Evolutionary conservation across 2,329 filamentous ascomycete species (phyloP), one percentile per base, ranked within the genome.

Genomic region (Colletotrichum liaoningense): DNA sequence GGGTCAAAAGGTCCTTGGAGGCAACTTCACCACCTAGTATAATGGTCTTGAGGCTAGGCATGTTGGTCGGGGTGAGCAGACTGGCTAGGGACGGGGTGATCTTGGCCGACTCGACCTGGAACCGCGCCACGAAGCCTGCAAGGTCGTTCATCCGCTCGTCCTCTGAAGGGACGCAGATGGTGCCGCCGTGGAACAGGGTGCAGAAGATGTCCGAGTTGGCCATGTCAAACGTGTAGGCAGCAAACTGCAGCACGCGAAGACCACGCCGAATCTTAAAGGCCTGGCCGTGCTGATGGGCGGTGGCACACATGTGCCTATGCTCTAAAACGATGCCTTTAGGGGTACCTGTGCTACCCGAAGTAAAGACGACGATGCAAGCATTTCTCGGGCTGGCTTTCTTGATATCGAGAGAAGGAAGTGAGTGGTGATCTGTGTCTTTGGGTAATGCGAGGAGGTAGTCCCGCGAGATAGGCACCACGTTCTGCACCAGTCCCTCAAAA

Each of bases 281-380:
- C 56, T 64, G 55, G 9, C 58, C 57, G 19, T 67, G 33, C n/a
- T 62, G 56, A 19, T 24, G 46, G 42, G 38, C n/a, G 38, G 42
- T 66, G 24, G 63, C 65, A 24, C 35, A 49, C 14, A 75, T 46
- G 22, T 60, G 46, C 4, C 73, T 33, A 19, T 77, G 76, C 24
- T 75, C 66, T 24, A 77, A 62, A 4, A 77, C 42, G 8, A 76
- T 58, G 4, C 76, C 75, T 33, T 78, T 78, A 16, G 77, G 33
- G 33, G 33, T 12, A 35, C 33, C 33, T 35, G 11, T 35, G 11
- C 33, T 35, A 35, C 33, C 33, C 9, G 74, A 76, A 19, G 76
- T 78, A 58, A 76, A 77, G 28, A 77, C 58, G 7, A 74, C 55
- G 64, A 26, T 26, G 22, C 22, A 26, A 26, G 56, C 62, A 35